Conservation (phyloP, 163 green algal species). For the Botryococcus braunii region DNA sequence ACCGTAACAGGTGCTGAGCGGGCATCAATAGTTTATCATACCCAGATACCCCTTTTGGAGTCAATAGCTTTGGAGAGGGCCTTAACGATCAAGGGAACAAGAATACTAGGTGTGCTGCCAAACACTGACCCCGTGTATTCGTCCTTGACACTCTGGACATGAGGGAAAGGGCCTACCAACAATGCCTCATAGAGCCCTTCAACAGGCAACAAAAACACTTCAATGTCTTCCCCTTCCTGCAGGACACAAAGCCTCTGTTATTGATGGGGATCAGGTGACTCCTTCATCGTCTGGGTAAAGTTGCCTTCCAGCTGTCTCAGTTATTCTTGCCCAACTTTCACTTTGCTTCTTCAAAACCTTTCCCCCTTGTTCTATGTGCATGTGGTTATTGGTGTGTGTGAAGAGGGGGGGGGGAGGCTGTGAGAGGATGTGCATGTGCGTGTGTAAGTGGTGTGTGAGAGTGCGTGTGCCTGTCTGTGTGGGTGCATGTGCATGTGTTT, state of each 20-base stretch:
- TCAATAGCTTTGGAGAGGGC: not conserved
- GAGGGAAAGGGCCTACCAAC: slow-evolving; percentile 5
- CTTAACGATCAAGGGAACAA: not conserved
- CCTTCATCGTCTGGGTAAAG: not conserved
- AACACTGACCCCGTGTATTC: not conserved
- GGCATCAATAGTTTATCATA: not conserved
- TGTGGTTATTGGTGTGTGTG: not conserved
- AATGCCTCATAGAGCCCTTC: slow-evolving; percentile 26
- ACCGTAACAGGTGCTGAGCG: not conserved
- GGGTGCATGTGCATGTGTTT: too few relatives aligned
- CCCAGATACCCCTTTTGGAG: not conserved
- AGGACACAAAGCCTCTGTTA: not conserved
- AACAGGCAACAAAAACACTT: slow-evolving; percentile 23
- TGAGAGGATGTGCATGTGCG: not conserved
- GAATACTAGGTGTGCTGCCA: not conserved
- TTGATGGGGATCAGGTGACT: not conserved
- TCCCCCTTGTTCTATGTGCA: not conserved
- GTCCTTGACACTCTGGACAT: not conserved
- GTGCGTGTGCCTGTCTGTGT: too few relatives aligned
- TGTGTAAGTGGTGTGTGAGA: too few relatives aligned
- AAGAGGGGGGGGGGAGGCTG: not conserved
- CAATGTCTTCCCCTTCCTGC: slow-evolving; percentile 46
- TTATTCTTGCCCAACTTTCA: too few relatives aligned
- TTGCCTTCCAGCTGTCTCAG: too few relatives aligned
- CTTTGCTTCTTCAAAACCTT: not conserved